Evolutionary conservation across 345 rosid genomes (phyloP), one percentile per base, ranked within the genome.

Genomic region (Pistacia atlantica): DNA sequence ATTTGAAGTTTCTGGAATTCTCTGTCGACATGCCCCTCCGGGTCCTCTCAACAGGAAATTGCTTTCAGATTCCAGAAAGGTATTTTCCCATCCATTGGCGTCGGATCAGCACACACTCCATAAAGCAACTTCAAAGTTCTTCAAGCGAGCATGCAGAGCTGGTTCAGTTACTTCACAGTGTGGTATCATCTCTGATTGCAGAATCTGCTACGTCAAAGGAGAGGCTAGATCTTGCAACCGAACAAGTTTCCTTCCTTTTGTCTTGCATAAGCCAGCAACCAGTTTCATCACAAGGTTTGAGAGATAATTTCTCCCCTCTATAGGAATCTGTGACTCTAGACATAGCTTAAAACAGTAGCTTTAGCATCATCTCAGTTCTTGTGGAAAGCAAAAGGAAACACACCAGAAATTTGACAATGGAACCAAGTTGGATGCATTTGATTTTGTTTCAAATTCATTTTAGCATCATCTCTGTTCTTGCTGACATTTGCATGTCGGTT

Each of bases 1-100:
- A 72, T 95, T 95, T 81, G 97, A 95, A 87, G 90, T 95, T 80
- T 95, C 93, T n/a, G 99, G 99, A 68, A 87, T 90, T 77, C 99
- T 95, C 45, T 95, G 99, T 71, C 83, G 98, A 33, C 99, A 95
- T 73, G 89, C 98, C 65, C 96, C 25, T 95, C 73, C 92, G 97
- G 60, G 96, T 95, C 72, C 97, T 95, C 77, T 93, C 99, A 1
- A 86, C 98, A 0, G 95, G 93, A 38, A 95, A 95, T 80, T 95
- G 99, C 81, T 95, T 95, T 78, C 98, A 95, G 83, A 86, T 92
- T 51, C 99, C 98, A 1, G 96, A 95, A 59, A 86, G 88, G 80
- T 95, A 95, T 78, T 93, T 95, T 59, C 99, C 93, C 17, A 56
- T 89, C 11, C 91, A 97, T 17, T 95, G 99, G 99, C 91, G 92